Evolutionary conservation across 208 protist genomes (phyloP), one percentile per base, ranked within the genome.

Genomic region (Trypanosoma cruzi): DNA sequence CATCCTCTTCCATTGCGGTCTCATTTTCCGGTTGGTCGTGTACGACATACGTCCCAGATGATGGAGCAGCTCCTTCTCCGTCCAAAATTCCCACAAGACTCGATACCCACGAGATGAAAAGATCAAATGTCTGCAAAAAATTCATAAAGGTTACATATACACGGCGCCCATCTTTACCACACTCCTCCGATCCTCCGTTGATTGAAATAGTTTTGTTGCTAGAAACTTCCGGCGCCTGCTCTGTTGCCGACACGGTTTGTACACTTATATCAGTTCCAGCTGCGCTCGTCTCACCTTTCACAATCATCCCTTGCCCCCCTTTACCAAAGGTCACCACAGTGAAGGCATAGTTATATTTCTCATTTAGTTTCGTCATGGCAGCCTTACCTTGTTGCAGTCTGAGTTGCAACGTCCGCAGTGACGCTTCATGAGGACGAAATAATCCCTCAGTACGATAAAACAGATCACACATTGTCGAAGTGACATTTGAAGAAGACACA

Each of bases 41-140:
- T 5, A 66, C 3, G 48, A 87, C 73, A 44, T 77, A 89, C 1
- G 74, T 82, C n/a, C 90, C 87, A 16, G 80, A 42, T 49, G 74
- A 78, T 1, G 90, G 90, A 1, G 91, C 77, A 22, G 89, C 79
- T 28, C 82, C 84, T 8, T 75, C 72, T 0, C 83, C 75, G 44
- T 75, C 71, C 20, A 89, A 58, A 13, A 93, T 67, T 46, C 58
- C 71, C 29, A 80, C 42, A 44, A 88, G 64, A 24, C 63, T 80
- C 22, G 64, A 73, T 26, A 80, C 55, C 88, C 90, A 96, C 46
- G 67, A 59, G 18, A 86, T 29, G 31, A 88, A 37, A 14, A 68
- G 58, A 55, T 78, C 64, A 68, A 82, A 81, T n/a, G 76, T 73
- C 40, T 88, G 81, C 28, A 94, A 78, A 61, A 96, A 90, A 31